Evolutionary conservation across 2,329 filamentous ascomycete genomes (phyloP), one percentile per base, ranked within the genome.

Genomic region (Xylaria arbuscula): DNA sequence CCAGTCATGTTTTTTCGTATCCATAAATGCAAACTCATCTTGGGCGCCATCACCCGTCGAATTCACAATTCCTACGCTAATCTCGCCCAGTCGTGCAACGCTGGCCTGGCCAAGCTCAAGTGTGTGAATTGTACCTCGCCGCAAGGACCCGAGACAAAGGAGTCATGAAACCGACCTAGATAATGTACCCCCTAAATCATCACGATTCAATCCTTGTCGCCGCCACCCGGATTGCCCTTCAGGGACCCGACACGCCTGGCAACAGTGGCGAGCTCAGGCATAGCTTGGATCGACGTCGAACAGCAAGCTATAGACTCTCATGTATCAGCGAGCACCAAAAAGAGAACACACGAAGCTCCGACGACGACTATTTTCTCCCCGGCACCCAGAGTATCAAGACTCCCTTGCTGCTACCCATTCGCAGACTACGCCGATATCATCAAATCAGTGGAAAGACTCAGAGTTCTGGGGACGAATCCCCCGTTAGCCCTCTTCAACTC

Each of bases 1-100:
- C 69, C 70, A 69, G 67, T 11, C 34, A 76, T 76, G 71, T 65
- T 61, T 58, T 65, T 61, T 58, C 70, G 63, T 53, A 66, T 63
- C 40, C 50, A 71, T 55, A 73, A 72, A 61, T 72, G 66, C 59
- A 72, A 70, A 70, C 68, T 70, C 24, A 70, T 75, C 28, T 54
- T 75, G 42, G 72, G 69, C 56, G 62, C 70, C 59, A 34, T 72
- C 50, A 61, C 42, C 48, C 67, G 66, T 62, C 65, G 58, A 68
- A 24, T 67, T 22, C 67, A 47, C 45, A 62, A 22, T 62, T 62
- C 61, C 45, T 66, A 71, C 48, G 34, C 58, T 9, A 64, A 62
- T 32, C 55, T 67, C 32, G 68, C 62, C 64, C 64, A 73, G 55
- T 64, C 61, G 50, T 70, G 69, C 55, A 51, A 56, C 56, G 59